Evolutionary conservation across 2,329 filamentous ascomycete genomes (phyloP), one percentile per base, ranked within the genome.

Genomic region (Acrocalymma vagum): DNA sequence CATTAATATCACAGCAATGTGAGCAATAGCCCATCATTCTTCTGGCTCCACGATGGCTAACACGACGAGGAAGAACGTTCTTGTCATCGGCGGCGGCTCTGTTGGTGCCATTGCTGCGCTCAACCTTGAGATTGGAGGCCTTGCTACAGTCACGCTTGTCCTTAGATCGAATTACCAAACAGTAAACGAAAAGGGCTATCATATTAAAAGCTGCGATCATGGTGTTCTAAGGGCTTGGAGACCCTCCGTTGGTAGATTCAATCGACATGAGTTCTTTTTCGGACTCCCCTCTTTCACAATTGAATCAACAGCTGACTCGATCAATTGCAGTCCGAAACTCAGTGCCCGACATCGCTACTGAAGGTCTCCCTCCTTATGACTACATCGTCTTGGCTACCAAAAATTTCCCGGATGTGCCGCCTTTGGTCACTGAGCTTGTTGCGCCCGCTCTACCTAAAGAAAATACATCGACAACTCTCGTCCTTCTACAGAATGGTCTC

Each of bases 401-500:
- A 56, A 84, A 82, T 50, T 64, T 80, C 22, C 73, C 81, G 5
- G 82, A 84, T 36, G 57, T 79, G 6, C 64, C 70, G 1, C 80
- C 82, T 0, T 71, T 67, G 0, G 63, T 79, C 0, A 55, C 71
- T 25, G 74, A 80, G 2, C 59, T 83, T 21, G 75, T 84, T 17
- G 55, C 60, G 0, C 78, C 79, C 0, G 80, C 79, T 2, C 65
- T 85, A 1, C 79, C 76, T 0, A 71, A 73, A 6, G 30, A 49
- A n/a, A 67, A 65, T 1, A 71, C 70, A 2, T 66, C 75, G 16
- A 83, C 81, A 0, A 72, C 72, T 18, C 78, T 86, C 29, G 70
- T 84, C 0, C 72, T 86, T 6, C 67, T 82, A 5, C 83, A 86
- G 47, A 86, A 86, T 53, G 83, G 83, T 0, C 64, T 85, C n/a